Conservation (phyloP, 129 eudicot genomes). For the Pulicaria dysenterica region DNA sequence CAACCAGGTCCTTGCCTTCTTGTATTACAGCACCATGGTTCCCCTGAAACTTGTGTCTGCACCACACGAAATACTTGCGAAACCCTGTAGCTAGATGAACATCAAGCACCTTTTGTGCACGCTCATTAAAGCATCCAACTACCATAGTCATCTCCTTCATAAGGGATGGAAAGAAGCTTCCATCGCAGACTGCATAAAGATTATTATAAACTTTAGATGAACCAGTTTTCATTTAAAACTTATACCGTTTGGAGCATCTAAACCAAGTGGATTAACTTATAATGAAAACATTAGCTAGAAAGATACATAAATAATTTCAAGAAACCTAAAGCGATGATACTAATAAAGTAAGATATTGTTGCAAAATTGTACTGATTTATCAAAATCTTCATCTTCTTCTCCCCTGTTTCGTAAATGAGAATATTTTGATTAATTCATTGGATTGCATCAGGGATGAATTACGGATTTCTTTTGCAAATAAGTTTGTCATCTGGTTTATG, state of each 20-base stretch:
- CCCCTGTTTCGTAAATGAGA: too few species aligned
- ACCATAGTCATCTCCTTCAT: constrained; percentile 82
- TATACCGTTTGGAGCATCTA: too few species aligned
- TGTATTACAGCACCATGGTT: constrained; percentile 58
- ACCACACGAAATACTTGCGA: constrained; percentile 66
- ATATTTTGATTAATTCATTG: too few species aligned
- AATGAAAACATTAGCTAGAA: too few species aligned
- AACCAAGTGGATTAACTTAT: not conserved
- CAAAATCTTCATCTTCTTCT: too few species aligned
- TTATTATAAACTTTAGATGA: constrained; percentile 1
- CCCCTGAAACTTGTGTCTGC: constrained; percentile 57
- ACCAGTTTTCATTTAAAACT: not conserved
- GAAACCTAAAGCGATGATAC: too few species aligned
- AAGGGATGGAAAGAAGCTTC: constrained; percentile 88
- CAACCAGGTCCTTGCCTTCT: constrained; percentile 86
- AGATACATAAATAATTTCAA: too few species aligned
- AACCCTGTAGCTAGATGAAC: constrained; percentile 86
- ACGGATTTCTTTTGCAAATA: not conserved
- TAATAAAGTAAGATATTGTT: too few species aligned
- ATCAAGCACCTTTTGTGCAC: constrained; percentile 83
- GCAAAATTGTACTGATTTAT: too few species aligned
- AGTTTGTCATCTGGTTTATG: constrained; percentile 12
- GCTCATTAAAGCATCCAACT: constrained; percentile 79
- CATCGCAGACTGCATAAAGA: constrained; percentile 77
- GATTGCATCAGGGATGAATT: not conserved